Percentiles rank a stretch among this genome's conserved stretches.
Evolutionary conservation across 1,284 basidiomycete species (phyloP).

Genomic region (Sporisorium reilianum): DNA sequence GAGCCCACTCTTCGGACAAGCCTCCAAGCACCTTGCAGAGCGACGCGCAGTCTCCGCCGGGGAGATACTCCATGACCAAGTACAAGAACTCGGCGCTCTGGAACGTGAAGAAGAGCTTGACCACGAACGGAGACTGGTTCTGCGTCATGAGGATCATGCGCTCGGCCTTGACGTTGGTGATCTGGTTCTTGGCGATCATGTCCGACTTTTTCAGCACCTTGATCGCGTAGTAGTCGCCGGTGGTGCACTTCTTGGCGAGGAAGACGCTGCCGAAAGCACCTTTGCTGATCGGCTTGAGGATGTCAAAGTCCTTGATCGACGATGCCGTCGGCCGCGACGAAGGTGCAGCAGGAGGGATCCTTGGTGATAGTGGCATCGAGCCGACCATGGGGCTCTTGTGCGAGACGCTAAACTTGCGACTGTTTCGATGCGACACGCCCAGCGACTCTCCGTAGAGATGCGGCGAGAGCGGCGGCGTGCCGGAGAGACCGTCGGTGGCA

Average conservation of each 20-base stretch:
- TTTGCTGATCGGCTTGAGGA: conserved; percentile 99
- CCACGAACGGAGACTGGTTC: conserved; percentile 92
- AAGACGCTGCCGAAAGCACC: conserved; percentile 97
- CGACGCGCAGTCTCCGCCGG: conserved; percentile 93
- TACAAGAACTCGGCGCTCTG: conserved; percentile 71
- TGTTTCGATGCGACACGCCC: conserved; percentile 35
- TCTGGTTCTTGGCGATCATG: conserved; percentile 99
- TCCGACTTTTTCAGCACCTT: conserved; percentile 99
- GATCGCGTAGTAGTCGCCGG: conserved; percentile 99
- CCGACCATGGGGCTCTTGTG: conserved; percentile 54
- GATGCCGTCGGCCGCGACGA: conserved; percentile 83
- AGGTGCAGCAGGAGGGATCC: conserved; percentile 82
- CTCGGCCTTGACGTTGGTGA: conserved; percentile 99
- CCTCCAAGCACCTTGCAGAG: conserved; percentile 95
- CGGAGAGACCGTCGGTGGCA: conserved; percentile 19
- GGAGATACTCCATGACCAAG: conserved; percentile 73
- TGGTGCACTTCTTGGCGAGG: conserved; percentile 95
- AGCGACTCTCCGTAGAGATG: conserved; percentile 47
- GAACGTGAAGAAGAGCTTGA: conserved; percentile 72
- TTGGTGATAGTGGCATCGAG: conserved; percentile 79
- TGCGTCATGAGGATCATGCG: conserved; percentile 99
- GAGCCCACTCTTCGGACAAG: conserved; percentile 95
- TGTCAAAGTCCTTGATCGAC: conserved; percentile 98
- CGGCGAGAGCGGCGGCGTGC: conserved; percentile 65
- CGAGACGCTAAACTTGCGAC: conserved; percentile 51